Base-by-base conservation (phyloP, 2,329 filamentous ascomycete genomes). In the Fusarium sarcochroum region DNA sequence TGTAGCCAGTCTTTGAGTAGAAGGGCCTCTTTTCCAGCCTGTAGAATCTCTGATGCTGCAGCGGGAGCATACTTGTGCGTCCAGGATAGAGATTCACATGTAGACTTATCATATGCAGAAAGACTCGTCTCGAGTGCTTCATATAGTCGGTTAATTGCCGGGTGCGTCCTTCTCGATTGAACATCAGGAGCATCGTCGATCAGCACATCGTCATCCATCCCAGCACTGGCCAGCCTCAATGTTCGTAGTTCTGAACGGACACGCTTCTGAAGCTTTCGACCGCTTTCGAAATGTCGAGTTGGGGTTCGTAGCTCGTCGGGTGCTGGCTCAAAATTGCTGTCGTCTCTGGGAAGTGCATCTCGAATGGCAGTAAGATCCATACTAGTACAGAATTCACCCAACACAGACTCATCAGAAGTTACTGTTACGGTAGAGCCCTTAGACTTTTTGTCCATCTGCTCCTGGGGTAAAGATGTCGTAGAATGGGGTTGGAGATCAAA, bases 1-100 rank as follows among this genome's bases (percentile, higher is more conserved):
- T 88, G 85, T 9, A 99, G 82, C 96, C 96, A 99, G 62, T 95
- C 88, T 58, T 89, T 90, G 23, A 99, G 80, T 10, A 95, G 81
- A 3, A 83, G 75, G 2, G 89, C 89, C 76, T 98, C 93, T 44
- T 83, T 86, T 4, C 91, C 91, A 17, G 83, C 77, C 73, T 98
- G 94, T 13, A 99, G 82, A 1, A 98, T 90, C 59, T 95, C 89
- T 6, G 82, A 82, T 4, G 93, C 89, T 35, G 80, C 83, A 25
- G 78, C 80, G 0, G 96, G 96, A 1, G 92, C 88, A 79, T 98
- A 97, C 74, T 98, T 98, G 40, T 95, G 90, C 3, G 85, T 78
- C 96, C 96, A 99, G 10, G 88, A 80, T 27, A 86, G 80, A 3
- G 83, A 84, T 75, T 98, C 95, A 71, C 92, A 97, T 49, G 85